Base-by-base conservation (phyloP, 78 protist genomes). In the Pigoraptor vietnamica region DNA sequence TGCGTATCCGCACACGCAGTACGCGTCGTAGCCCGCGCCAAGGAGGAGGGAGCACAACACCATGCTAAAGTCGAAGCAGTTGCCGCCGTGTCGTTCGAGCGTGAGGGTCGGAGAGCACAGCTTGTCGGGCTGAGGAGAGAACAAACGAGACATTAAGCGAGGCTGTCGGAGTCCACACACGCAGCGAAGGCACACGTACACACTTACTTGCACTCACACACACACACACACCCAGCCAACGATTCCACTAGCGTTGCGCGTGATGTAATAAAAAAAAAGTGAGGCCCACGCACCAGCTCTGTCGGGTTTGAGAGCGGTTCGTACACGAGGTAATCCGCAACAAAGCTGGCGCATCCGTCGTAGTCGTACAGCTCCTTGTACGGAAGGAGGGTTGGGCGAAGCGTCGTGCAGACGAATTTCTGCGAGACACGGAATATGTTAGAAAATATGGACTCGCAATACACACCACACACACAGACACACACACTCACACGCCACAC, bases 11-110 rank as follows among this genome's bases (percentile, higher is more conserved):
- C 1, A 0, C 35, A 94, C 97, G 6, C 89, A 92, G 39, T 94
- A 95, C 36, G 96, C 95, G 90, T 96, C 95, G 95, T 94, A 96
- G 24, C 98, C 98, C 1, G 92, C 92, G 36, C 98, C 98, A 40
- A 91, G 25, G 24, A 96, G 95, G 25, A 94, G 56, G 19, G 96
- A 94, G 90, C 92, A 34, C 23, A 96, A 92, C 14, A 96, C 90
- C 25, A 87, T 21, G 55, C 88, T 0, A 92, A 94, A 36, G 55
- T 95, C 96, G 25, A 95, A 86, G 81, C 92, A 38, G 92, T 94
- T 92, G n/a, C 95, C 98, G 0, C 9, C 48, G 37, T 94, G 98
- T 95, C 94, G 81, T 23, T 32, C 0, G 35, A 95, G 40, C 23
- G 91, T 87, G 9, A 91, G 0, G 21, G 93, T 33, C 24, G 98